Conservation (phyloP, 2,329 filamentous ascomycete genomes). For the Rhinocladiella similis region DNA sequence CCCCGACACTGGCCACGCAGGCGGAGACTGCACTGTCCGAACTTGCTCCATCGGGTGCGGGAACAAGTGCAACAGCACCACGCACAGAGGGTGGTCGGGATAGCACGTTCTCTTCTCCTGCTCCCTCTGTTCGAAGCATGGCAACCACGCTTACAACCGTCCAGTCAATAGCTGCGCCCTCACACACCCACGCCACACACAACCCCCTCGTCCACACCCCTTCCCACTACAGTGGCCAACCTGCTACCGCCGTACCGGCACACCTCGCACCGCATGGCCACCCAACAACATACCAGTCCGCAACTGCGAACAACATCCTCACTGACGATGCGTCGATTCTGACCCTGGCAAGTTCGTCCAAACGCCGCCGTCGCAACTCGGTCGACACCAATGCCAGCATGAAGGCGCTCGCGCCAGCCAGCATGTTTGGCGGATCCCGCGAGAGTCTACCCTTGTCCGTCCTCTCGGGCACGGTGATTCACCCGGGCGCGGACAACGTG, state of each 20-base stretch:
- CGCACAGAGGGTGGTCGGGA: slow-evolving; percentile 67
- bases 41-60: slow-evolving; percentile 75
- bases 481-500: slow-evolving; percentile 45
- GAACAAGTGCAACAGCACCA: slow-evolving; percentile 68
- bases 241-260: slow-evolving; percentile 61
- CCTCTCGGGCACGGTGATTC: slow-evolving; percentile 55
- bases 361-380: slow-evolving; percentile 62
- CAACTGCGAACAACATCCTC: slow-evolving; percentile 64
- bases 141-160: slow-evolving; percentile 67
- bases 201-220: slow-evolving; percentile 32
- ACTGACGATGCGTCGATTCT: slow-evolving; percentile 67
- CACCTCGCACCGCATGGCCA: slow-evolving; percentile 55
- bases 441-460: slow-evolving; percentile 65
- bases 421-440: slow-evolving; percentile 63
- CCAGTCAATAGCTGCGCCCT: slow-evolving; percentile 59
- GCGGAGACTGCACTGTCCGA: slow-evolving; percentile 74
- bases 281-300: slow-evolving; percentile 59
- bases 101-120: slow-evolving; percentile 66
- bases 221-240: slow-evolving; percentile 60
- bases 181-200: slow-evolving; percentile 34
- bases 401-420: slow-evolving; percentile 63
- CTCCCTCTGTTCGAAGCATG: slow-evolving; percentile 64
- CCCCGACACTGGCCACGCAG: slow-evolving; percentile 81
- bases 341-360: slow-evolving; percentile 65
- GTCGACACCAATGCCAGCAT: slow-evolving; percentile 67